Base-by-base conservation (phyloP, 768 basidiomycete species). In the Mycena olivaceomarginata region DNA sequence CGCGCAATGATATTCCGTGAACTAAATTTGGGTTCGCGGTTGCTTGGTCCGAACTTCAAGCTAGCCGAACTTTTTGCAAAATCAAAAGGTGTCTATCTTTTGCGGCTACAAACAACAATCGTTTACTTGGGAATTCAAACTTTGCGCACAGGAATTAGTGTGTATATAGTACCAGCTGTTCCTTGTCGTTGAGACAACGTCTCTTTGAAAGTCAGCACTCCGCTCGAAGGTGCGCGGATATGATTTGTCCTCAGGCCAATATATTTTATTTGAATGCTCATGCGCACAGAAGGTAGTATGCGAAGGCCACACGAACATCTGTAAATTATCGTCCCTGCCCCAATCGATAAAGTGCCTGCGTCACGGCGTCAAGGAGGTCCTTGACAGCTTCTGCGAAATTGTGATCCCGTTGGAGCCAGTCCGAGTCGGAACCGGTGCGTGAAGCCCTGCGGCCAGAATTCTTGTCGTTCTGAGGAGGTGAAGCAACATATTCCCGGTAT, bases 301-400 rank as follows among this genome's bases (percentile, higher is more conserved):
- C 12, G 31, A 45, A 45, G 25, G 57, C 57, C 11, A 59, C 4
- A 25, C 25, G 57, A 59, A 59, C 25, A 59, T 59, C 31, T 59
- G 57, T 59, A 37, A 59, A 59, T 31, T 59, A 59, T 59, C 57
- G 4, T 59, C 57, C 57, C 22, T 59, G 25, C 57, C 25, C 25
- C 25, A 31, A 37, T 59, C 57, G 10, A 59, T 59, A 60, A 18
- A 60, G 59, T 60, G 59, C 59, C 2, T 60, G 59, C 9, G 59
- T 60, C 31, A 60, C 59, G 31, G 59, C 59, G 5, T 39, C 59
- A 51, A 51, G 13, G 15, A 16, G 48, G 16, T 39, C 37, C 9
- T 60, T 60, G 59, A 60, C 59, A 18, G 59, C 59, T 60, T 60
- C 37, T 60, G 59, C 31, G 31, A 60, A 13, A 31, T 60, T 60